phyloP scores from a whole-genome alignment of 2,329 filamentous ascomycete genomes.

The Didymella lethalis region DNA sequence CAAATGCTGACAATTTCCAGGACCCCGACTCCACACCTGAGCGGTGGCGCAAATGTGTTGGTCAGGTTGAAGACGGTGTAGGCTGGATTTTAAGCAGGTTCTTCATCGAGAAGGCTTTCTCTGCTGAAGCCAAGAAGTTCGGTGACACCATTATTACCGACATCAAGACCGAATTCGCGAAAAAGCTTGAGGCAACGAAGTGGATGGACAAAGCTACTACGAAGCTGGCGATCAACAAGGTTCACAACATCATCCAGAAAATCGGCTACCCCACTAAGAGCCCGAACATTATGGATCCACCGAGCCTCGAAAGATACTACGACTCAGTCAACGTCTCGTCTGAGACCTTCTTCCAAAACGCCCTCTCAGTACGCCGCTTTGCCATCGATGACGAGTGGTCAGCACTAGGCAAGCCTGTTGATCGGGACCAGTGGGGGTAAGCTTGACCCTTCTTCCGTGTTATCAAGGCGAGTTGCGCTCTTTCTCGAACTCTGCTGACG shows the following conservation, averaged over 20 bases:
- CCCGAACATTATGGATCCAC: conserved; percentile 68
- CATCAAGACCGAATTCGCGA: conserved; percentile 71
- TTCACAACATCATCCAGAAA: conserved; percentile 72
- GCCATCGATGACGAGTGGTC: conserved; percentile 62
- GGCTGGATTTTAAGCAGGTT: conserved; percentile 76
- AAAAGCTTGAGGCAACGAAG: conserved; percentile 64
- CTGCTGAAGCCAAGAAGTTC: conserved; percentile 69
- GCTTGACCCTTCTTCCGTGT: background rate
- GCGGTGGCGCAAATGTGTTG: conserved; percentile 71
- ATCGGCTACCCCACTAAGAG: conserved; percentile 71
- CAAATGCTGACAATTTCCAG: conserved; percentile 23
- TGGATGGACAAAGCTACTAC: conserved; percentile 73
- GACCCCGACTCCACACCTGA: conserved; percentile 69
- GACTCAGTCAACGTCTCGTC: conserved; percentile 59
- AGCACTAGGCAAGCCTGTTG: conserved; percentile 65
- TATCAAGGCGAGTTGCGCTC: conserved; percentile 57
- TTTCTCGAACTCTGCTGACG: background rate
- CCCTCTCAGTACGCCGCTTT: conserved; percentile 60
- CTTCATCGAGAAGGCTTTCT: conserved; percentile 73
- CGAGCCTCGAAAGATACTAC: conserved; percentile 66
- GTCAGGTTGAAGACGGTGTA: conserved; percentile 64
- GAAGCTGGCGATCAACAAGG: conserved; percentile 68
- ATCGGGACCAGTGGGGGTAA: conserved; percentile 64
- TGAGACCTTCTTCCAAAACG: conserved; percentile 66
- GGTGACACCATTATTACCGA: conserved; percentile 75